These are phyloP conservation scores for Aspergillus calidoustus DNA, from an alignment of 2,329 filamentous ascomycete species.

Conservation along the genomic window DNA sequence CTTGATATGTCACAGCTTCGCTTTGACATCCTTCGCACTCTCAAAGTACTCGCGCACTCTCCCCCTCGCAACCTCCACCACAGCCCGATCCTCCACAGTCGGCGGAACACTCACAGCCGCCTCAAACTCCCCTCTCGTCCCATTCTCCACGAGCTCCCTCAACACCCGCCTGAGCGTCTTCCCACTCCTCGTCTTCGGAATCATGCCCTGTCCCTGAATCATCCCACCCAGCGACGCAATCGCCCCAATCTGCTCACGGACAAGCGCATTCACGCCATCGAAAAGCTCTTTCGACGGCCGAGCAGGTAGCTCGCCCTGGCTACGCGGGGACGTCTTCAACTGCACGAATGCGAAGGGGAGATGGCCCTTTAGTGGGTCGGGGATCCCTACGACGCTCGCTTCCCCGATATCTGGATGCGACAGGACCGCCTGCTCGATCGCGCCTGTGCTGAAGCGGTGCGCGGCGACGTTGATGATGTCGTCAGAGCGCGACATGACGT, in stretches of 20 bases:
- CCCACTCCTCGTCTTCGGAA: conserved; percentile 88
- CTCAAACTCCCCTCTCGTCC: conserved; percentile 71
- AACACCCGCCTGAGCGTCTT: conserved; percentile 86
- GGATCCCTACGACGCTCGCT: conserved; percentile 83
- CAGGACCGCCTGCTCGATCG: conserved; percentile 89
- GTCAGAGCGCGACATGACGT: conserved; percentile 70
- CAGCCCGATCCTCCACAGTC: conserved; percentile 80
- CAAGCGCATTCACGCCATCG: conserved; percentile 53
- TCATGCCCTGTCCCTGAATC: conserved; percentile 82
- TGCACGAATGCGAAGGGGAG: conserved; percentile 89
- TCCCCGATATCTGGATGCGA: conserved; percentile 79
- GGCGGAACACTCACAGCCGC: conserved; percentile 75
- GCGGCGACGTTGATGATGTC: conserved; percentile 97
- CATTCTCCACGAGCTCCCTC: conserved; percentile 83
- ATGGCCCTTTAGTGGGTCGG: conserved; percentile 85
- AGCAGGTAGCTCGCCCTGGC: conserved; percentile 43
- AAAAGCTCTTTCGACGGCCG: conserved; percentile 51
- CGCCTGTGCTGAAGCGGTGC: conserved; percentile 84
- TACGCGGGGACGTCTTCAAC: conserved; percentile 56
- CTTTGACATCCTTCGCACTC: conserved; percentile 27
- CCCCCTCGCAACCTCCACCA: conserved; percentile 72
- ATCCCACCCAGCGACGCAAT: conserved; percentile 87
- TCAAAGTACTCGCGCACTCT: conserved; percentile 79
- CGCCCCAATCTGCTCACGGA: conserved; percentile 81
- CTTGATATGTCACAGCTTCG: conserved; percentile 47